Evolutionary conservation across 768 basidiomycete species (phyloP).

Genomic region (Pleurotus eryngii): DNA sequence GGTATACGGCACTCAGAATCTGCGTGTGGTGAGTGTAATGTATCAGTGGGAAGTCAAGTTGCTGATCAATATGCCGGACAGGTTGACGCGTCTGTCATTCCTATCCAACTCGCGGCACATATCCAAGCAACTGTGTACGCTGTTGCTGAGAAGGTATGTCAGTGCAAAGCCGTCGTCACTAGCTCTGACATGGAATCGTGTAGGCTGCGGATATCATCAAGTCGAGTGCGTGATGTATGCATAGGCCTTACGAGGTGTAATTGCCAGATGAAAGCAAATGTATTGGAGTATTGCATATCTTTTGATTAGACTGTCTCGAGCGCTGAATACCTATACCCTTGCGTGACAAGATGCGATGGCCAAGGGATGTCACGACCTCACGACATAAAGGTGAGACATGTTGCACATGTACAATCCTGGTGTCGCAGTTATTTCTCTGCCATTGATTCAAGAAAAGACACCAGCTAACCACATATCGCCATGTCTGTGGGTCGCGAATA

Average conservation of each 20-base stretch:
- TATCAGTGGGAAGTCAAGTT: too few species aligned
- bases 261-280: neutral
- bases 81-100: slow-evolving; percentile 14
- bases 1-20: slow-evolving; percentile 17
- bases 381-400: neutral
- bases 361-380: neutral
- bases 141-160: slow-evolving; percentile 10
- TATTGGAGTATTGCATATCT: neutral
- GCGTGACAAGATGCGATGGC: neutral
- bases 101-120: slow-evolving; percentile 12
- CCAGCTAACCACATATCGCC: too few species aligned
- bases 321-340: neutral
- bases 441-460: too few species aligned
- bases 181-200: neutral
- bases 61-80: neutral
- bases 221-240: too few species aligned
- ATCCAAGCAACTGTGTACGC: slow-evolving; percentile 11
- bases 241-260: neutral
- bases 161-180: neutral
- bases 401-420: too few species aligned
- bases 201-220: neutral
- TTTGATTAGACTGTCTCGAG: neutral
- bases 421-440: too few species aligned
- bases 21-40: slow-evolving; percentile 18
- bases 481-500: too few species aligned